Evolutionary conservation across 2,329 filamentous ascomycete species (phyloP).

Genomic region (Scytalidium lignicola): DNA sequence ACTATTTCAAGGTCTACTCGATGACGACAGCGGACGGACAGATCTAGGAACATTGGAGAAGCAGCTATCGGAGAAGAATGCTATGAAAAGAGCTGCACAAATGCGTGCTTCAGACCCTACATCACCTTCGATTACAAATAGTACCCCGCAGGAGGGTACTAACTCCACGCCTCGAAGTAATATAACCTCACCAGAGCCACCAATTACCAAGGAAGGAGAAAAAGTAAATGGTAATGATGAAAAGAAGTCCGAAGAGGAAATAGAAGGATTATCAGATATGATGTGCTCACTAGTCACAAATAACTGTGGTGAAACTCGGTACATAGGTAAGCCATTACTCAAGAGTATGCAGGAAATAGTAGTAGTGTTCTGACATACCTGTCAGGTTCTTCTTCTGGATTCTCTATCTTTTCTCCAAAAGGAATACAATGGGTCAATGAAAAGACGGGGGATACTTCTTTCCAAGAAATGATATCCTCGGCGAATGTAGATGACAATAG

Average conservation of each 20-base stretch:
- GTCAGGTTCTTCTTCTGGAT: conserved; percentile 87
- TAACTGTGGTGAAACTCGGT: conserved; percentile 88
- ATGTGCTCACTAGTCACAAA: conserved; percentile 98
- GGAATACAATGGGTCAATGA: conserved; percentile 98
- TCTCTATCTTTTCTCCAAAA: conserved; percentile 97
- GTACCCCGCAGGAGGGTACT: conserved; percentile 39
- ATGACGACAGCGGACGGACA: conserved; percentile 76
- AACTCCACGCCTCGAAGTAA: conserved; percentile 37
- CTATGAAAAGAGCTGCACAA: conserved; percentile 22
- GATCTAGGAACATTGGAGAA: conserved; percentile 87
- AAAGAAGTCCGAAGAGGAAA: conserved; percentile 58
- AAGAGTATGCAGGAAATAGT: neutral
- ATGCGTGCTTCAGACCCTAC: conserved; percentile 21
- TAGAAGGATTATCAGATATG: conserved; percentile 90
- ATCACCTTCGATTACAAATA: conserved; percentile 29
- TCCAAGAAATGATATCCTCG: conserved; percentile 89
- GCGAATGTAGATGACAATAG: conserved; percentile 92
- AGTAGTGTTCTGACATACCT: conserved; percentile 16
- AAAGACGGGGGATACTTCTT: conserved; percentile 92
- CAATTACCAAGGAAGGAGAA: conserved; percentile 6
- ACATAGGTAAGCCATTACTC: conserved; percentile 65
- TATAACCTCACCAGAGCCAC: conserved; percentile 43
- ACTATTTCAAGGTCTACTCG: conserved; percentile 58
- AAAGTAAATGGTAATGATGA: conserved; percentile 28
- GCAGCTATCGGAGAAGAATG: conserved; percentile 54